These are phyloP conservation scores for Mortierella sp. DNA, from an alignment of 371 early-diverging fungal species.

Conservation along the genomic window DNA sequence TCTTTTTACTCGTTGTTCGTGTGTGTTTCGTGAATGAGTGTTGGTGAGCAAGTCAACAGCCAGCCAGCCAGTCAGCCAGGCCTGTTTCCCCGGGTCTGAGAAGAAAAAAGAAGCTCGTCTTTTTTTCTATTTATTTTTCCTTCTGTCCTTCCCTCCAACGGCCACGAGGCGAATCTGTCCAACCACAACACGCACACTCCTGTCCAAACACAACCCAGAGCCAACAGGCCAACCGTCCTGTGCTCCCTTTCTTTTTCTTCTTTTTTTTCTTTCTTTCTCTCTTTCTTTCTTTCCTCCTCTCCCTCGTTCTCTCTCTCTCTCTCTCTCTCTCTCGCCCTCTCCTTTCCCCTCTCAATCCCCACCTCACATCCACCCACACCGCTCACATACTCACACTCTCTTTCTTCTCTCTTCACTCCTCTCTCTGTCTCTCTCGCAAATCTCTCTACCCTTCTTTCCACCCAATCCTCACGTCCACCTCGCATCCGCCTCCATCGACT, in stretches of 20 bases:
- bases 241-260: neutral
- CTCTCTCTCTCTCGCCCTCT: neutral
- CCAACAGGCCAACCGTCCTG: constrained; percentile 2
- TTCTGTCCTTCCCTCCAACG: neutral
- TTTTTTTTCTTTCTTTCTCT: neutral
- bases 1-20: neutral
- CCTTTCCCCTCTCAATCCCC: neutral
- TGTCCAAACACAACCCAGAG: neutral
- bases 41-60: too few relatives aligned
- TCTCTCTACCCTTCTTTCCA: neutral
- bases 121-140: neutral
- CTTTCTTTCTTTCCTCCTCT: neutral
- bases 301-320: neutral
- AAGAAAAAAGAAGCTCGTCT: neutral
- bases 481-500: neutral
- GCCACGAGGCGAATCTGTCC: neutral
- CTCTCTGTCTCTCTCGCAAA: neutral
- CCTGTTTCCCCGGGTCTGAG: too few relatives aligned
- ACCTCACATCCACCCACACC: neutral
- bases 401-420: neutral
- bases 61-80: too few relatives aligned
- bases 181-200: neutral
- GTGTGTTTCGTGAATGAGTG: neutral
- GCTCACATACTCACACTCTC: neutral
- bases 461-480: neutral